phyloP scores from a whole-genome alignment of 805 yeast species.

The Wickerhamomyces ciferrii region DNA sequence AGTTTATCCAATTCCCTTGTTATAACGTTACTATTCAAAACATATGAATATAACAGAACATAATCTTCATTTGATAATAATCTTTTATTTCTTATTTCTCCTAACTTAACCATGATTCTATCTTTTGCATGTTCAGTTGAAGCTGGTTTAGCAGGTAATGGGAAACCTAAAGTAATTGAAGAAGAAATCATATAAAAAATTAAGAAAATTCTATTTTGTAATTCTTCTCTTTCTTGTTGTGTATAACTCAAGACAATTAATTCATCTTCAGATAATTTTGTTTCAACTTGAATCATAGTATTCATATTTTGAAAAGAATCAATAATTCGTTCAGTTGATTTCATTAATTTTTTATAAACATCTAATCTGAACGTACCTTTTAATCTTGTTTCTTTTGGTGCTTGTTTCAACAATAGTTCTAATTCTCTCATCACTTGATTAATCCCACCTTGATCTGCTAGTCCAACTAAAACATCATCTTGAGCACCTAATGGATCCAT shows the following conservation, averaged over 20 bases:
- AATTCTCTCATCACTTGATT: conserved; percentile 56
- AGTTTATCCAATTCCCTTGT: conserved; percentile 60
- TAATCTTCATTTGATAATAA: conserved; percentile 62
- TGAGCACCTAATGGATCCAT: conserved; percentile 57
- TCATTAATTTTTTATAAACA: conserved; percentile 45
- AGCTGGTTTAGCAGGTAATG: conserved; percentile 73
- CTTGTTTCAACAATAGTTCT: conserved; percentile 55
- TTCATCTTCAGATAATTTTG: conserved; percentile 47
- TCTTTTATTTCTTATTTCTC: conserved; percentile 43
- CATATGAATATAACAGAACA: conserved; percentile 69
- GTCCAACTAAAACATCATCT: conserved; percentile 18
- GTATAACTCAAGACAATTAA: conserved; percentile 49
- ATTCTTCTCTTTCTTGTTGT: conserved; percentile 54
- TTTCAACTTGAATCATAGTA: conserved; percentile 61
- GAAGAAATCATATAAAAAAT: conserved; percentile 77
- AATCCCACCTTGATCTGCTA: conserved; percentile 31
- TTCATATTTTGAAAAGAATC: conserved; percentile 75
- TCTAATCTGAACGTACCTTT: conserved; percentile 65
- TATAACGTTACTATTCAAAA: conserved; percentile 64
- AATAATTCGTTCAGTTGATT: conserved; percentile 56
- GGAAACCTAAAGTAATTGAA: conserved; percentile 69
- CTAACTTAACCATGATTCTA: conserved; percentile 59
- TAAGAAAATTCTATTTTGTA: conserved; percentile 67
- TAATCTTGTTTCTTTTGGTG: conserved; percentile 69
- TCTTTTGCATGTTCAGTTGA: conserved; percentile 72